phyloP scores from a whole-genome alignment of 345 rosid genomes.

The Noccaea bulbosa region DNA sequence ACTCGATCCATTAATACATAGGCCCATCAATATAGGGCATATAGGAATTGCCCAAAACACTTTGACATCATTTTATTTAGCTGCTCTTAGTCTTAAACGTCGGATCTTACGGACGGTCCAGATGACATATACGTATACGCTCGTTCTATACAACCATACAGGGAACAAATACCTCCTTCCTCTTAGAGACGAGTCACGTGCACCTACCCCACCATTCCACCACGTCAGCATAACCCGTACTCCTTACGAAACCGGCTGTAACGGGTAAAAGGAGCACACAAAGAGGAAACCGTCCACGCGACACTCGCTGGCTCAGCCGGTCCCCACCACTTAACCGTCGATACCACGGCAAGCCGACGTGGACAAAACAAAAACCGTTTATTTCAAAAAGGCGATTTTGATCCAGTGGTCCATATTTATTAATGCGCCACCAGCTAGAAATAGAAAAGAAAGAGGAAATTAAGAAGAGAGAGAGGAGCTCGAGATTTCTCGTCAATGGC shows the following conservation, averaged over 20 bases:
- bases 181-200: conserved; percentile 46
- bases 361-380: conserved; percentile 13
- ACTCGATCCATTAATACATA: no score
- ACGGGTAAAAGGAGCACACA: conserved; percentile 26
- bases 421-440: background rate
- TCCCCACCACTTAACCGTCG: conserved; percentile 45
- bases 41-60: background rate
- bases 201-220: conserved; percentile 37
- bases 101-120: background rate
- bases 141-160: background rate
- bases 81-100: background rate
- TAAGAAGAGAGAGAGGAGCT: background rate
- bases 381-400: conserved; percentile 22
- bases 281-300: conserved; percentile 30
- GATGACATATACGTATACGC: background rate
- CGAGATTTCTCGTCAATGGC: conserved; percentile 38
- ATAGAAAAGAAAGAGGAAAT: conserved; percentile 17
- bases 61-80: background rate
- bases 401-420: conserved; percentile 38
- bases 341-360: conserved; percentile 35
- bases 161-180: background rate
- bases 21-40: no score
- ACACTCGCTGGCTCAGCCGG: conserved; percentile 51
- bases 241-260: conserved; percentile 39
- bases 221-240: conserved; percentile 42